Evolutionary conservation across 2,329 filamentous ascomycete species (phyloP).

Genomic region (Botrytis aclada): DNA sequence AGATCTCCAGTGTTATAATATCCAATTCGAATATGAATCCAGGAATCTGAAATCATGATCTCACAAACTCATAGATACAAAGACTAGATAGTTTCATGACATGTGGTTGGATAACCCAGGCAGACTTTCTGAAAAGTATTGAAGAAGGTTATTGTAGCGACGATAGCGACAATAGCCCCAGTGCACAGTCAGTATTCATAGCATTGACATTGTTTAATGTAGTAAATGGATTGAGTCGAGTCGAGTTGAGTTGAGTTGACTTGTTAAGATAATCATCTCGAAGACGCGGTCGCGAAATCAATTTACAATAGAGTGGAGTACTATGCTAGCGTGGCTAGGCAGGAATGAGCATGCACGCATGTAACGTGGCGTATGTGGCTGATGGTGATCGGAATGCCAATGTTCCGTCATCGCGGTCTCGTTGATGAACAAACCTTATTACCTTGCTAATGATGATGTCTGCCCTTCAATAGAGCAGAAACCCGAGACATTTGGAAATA

Average conservation of each 20-base stretch:
- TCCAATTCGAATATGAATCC: background rate
- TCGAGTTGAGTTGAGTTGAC: background rate
- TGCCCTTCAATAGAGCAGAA: no score
- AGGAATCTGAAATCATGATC: background rate
- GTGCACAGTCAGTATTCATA: background rate
- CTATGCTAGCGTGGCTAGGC: background rate
- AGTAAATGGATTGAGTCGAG: background rate
- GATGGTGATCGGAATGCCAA: background rate
- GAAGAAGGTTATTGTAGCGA: background rate
- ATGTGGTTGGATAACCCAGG: background rate
- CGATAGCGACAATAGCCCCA: background rate
- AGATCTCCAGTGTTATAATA: background rate
- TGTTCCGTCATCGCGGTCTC: background rate
- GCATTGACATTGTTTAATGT: background rate
- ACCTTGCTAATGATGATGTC: background rate
- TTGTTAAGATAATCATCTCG: background rate
- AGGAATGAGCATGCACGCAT: background rate
- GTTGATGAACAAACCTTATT: background rate
- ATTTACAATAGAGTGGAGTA: background rate
- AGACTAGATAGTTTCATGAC: background rate
- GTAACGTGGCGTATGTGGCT: background rate
- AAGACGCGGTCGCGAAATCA: conserved; percentile 7
- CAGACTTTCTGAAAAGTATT: background rate
- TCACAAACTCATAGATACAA: background rate
- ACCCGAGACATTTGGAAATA: background rate